phyloP scores from a whole-genome alignment of 257 asterid genomes.

The Primulina eburnea region DNA sequence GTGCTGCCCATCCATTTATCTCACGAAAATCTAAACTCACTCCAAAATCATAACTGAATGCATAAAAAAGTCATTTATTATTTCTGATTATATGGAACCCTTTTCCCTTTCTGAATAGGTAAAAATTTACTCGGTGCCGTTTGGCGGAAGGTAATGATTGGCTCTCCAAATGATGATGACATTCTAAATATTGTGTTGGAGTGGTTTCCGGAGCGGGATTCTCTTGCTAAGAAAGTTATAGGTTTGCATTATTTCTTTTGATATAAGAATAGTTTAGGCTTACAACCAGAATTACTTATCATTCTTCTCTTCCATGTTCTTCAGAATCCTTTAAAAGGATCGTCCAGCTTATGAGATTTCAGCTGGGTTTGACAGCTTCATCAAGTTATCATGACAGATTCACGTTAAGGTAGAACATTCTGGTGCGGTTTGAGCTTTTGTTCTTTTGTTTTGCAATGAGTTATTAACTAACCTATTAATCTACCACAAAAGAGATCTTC shows the following conservation, averaged over 20 bases:
- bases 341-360: conserved; percentile 50
- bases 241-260: conserved; percentile 39
- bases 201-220: conserved; percentile 69
- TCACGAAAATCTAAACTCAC: too few relatives aligned
- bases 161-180: conserved; percentile 55
- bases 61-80: neutral
- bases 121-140: conserved; percentile 62
- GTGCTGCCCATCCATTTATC: too few relatives aligned
- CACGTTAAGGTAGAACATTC: conserved; percentile 56
- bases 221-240: conserved; percentile 53
- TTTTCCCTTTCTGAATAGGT: conserved; percentile 40
- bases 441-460: conserved; percentile 12
- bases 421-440: neutral
- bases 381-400: conserved; percentile 60
- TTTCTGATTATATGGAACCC: conserved; percentile 15
- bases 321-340: conserved; percentile 69
- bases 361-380: conserved; percentile 40
- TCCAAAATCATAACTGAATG: too few relatives aligned
- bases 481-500: conserved; percentile 66
- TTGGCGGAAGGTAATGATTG: conserved; percentile 81
- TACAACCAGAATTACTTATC: neutral
- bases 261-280: conserved; percentile 7
- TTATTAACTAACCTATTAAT: conserved; percentile 22
- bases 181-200: conserved; percentile 49
- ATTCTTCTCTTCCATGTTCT: conserved; percentile 23